Evolutionary conservation across 2,329 filamentous ascomycete species (phyloP).

Genomic region (Fusarium keratoplasticum): DNA sequence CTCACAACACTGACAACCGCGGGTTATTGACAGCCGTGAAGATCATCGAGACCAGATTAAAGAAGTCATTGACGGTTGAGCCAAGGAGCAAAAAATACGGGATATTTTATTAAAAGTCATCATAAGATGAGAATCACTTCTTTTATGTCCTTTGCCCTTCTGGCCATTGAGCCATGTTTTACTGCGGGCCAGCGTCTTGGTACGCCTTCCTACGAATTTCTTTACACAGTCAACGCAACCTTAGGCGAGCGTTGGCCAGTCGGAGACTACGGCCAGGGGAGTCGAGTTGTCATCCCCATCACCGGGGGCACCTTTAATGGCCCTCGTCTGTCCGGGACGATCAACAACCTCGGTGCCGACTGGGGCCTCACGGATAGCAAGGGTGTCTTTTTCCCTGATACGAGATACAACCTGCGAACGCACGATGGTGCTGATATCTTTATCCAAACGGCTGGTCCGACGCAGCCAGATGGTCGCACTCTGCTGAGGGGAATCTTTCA

Average conservation of each 20-base stretch:
- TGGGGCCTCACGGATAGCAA: slow-evolving; percentile 51
- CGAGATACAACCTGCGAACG: slow-evolving; percentile 53
- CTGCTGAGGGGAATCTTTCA: slow-evolving; percentile 49
- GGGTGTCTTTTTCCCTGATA: slow-evolving; percentile 53
- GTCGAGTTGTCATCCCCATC: slow-evolving; percentile 47
- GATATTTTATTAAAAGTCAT: neutral
- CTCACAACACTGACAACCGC: neutral
- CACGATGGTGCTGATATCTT: slow-evolving; percentile 52
- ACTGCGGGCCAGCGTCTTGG: slow-evolving; percentile 26
- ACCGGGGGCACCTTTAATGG: slow-evolving; percentile 51
- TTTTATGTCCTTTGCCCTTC: neutral
- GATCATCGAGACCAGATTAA: neutral
- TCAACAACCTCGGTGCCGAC: slow-evolving; percentile 50
- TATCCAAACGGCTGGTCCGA: slow-evolving; percentile 51
- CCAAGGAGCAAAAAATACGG: no score
- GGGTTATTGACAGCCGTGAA: neutral
- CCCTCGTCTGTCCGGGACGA: slow-evolving; percentile 47
- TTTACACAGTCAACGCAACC: slow-evolving; percentile 39
- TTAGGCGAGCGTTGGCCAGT: slow-evolving; percentile 37
- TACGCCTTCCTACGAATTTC: slow-evolving; percentile 34
- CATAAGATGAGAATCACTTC: slow-evolving; percentile 20
- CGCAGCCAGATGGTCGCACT: slow-evolving; percentile 48
- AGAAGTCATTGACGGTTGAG: neutral
- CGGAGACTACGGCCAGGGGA: slow-evolving; percentile 37
- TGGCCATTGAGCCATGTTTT: neutral